Percentiles rank a stretch among this genome's conserved stretches.
Evolutionary conservation across 2,329 filamentous ascomycete genomes (phyloP).

Genomic region (Curvularia eragrostidis): DNA sequence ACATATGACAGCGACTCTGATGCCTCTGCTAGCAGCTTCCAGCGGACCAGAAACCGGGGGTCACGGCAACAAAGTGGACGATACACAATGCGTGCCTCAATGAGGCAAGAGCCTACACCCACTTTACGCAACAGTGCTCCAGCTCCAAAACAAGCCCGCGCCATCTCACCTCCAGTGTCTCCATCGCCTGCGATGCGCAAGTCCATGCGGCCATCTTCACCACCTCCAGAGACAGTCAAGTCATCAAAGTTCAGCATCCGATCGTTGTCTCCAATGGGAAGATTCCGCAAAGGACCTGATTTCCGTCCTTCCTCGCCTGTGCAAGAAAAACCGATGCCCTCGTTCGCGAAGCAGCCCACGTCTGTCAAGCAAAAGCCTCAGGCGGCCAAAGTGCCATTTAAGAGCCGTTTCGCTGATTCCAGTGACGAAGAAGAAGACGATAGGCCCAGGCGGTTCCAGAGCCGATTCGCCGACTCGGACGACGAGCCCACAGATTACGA

Average conservation of each 20-base stretch:
- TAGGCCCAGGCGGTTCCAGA: constrained; percentile 49
- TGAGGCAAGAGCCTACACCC: constrained; percentile 61
- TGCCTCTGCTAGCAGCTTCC: constrained; percentile 75
- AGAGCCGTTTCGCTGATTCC: constrained; percentile 70
- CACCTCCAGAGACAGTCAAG: constrained; percentile 38
- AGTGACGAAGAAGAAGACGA: constrained; percentile 63
- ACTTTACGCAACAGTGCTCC: constrained; percentile 40
- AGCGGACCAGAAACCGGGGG: constrained; percentile 59
- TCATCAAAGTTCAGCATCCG: constrained; percentile 71
- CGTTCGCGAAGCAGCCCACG: constrained; percentile 33
- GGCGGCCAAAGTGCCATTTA: constrained; percentile 33
- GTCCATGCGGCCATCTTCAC: constrained; percentile 45
- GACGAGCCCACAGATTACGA: constrained; percentile 56
- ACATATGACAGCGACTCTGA: constrained; percentile 53
- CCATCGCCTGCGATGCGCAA: constrained; percentile 38
- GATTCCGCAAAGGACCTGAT: constrained; percentile 53
- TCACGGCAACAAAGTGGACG: constrained; percentile 50
- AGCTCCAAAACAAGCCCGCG: constrained; percentile 50
- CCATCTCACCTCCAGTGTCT: constrained; percentile 49
- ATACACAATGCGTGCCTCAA: constrained; percentile 73
- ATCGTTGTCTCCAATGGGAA: constrained; percentile 71
- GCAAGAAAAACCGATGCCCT: constrained; percentile 20
- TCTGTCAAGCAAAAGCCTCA: constrained; percentile 25
- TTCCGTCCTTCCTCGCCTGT: constrained; percentile 24
- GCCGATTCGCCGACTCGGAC: constrained; percentile 58